phyloP scores from a whole-genome alignment of 129 eudicot species.

The Chrysanthemum makinoi region DNA sequence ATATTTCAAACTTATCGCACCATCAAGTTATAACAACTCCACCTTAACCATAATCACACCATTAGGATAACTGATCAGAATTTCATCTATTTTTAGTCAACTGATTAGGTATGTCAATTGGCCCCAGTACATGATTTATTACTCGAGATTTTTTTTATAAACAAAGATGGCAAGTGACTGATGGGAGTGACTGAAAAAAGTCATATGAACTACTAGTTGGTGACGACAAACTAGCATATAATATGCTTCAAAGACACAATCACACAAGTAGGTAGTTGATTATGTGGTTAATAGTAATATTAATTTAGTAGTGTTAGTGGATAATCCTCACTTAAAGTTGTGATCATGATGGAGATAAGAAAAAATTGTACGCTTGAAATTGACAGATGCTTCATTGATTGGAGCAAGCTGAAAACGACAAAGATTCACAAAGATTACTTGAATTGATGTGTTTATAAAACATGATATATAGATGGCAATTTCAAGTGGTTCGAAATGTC shows the following conservation, averaged over 20 bases:
- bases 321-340: slow-evolving; percentile 33
- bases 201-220: slow-evolving; percentile 3
- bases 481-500: slow-evolving; percentile 25
- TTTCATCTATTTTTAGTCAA: slow-evolving; percentile 16
- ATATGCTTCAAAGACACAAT: slow-evolving; percentile 11
- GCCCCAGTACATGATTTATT: slow-evolving; percentile 19
- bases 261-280: slow-evolving; percentile 27
- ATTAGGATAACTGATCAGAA: background rate
- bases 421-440: slow-evolving; percentile 27
- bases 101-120: slow-evolving; percentile 18
- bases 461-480: slow-evolving; percentile 9
- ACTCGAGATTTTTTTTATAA: background rate
- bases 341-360: slow-evolving; percentile 31
- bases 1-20: background rate
- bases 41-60: slow-evolving; percentile 19
- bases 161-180: slow-evolving; percentile 16
- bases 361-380: slow-evolving; percentile 23
- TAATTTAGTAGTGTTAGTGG: slow-evolving; percentile 30
- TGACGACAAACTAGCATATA: slow-evolving; percentile 2
- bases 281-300: slow-evolving; percentile 12
- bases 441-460: slow-evolving; percentile 11
- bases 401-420: slow-evolving; percentile 35
- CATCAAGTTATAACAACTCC: slow-evolving; percentile 21
- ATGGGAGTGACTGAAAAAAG: slow-evolving; percentile 9
- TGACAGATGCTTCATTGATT: slow-evolving; percentile 35